Base-by-base conservation (phyloP, 768 basidiomycete genomes). In the Russula virescens region DNA sequence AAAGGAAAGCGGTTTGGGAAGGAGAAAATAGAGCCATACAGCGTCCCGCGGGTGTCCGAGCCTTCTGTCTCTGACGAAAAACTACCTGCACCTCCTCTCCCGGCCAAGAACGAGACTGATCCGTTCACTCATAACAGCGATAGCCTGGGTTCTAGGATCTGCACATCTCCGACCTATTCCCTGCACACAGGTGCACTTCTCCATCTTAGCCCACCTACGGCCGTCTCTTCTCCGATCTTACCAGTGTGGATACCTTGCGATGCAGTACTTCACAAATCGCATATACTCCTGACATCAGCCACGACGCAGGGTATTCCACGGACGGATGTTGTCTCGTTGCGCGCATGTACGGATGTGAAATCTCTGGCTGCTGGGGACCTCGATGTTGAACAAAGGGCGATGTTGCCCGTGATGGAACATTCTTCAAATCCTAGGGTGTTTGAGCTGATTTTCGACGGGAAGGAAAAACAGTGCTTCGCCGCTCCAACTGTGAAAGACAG, bases 261-360 rank as follows among this genome's bases (percentile, higher is more conserved):
- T 5, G 75, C 73, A 18, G 60, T 70, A 46, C 70, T 80, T 50
- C 73, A 77, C 53, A 48, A 69, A n/a, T 68, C 72, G 13, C 77
- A 76, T 50, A 73, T 86, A 45, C 71, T 81, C n/a, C 69, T 85
- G 49, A 75, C 79, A n/a, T 80, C 79, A 71, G 73, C 75, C 49
- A 79, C 78, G 2, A 67, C 76, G 51, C 71, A 73, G 11, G 77
- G 76, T 2, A 75, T 75, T 58, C 71, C 78, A 38, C 74, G 73
- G 21, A 75, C 77, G 11, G 80, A 80, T 58, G 71, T 77, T 31
- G 77, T 91, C 35, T 69, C 75, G 10, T 73, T 91, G 48, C 67
- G 73, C 6, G 74, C 75, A 35, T 88, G 87, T 69, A 73, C 80
- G 45, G 85, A 89, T 68, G 81, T 89, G 51, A 85, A 81, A 25